Conservation (phyloP, 495 filamentous ascomycete genomes). For the Aspergillus bertholletiae region DNA sequence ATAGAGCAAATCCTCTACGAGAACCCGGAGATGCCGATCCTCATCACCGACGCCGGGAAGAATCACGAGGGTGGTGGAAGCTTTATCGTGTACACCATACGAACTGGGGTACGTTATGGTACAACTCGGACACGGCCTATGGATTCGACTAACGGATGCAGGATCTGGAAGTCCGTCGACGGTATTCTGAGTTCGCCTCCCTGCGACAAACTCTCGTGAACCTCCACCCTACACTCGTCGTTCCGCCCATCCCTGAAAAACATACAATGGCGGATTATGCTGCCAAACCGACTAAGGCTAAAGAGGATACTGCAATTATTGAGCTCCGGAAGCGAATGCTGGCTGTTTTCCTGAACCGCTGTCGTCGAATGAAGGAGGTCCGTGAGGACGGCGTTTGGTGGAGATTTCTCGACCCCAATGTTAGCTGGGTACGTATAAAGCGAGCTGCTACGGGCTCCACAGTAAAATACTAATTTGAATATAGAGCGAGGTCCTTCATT, state of each 20-base stretch:
- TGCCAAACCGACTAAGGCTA: conserved; percentile 94
- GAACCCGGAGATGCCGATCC: conserved; percentile 80
- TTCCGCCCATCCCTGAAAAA: conserved; percentile 97
- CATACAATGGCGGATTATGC: conserved; percentile 98
- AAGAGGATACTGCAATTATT: conserved; percentile 94
- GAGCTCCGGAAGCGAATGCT: conserved; percentile 95
- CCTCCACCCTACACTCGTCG: conserved; percentile 88
- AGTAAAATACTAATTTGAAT: conserved; percentile 29
- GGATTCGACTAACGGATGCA: conserved; percentile 27
- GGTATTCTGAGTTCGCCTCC: conserved; percentile 97
- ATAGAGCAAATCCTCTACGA: conserved; percentile 97
- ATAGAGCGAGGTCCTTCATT: conserved; percentile 87
- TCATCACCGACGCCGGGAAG: conserved; percentile 93
- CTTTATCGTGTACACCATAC: conserved; percentile 95
- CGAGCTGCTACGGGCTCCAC: not conserved
- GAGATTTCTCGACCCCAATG: conserved; percentile 95
- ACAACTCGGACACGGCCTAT: not conserved
- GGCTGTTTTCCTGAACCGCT: conserved; percentile 89
- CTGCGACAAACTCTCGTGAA: conserved; percentile 82
- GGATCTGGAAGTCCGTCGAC: conserved; percentile 91
- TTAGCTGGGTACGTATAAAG: conserved; percentile 76
- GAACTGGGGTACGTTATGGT: conserved; percentile 75
- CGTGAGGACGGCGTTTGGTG: conserved; percentile 94
- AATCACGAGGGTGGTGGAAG: conserved; percentile 84
- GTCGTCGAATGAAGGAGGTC: conserved; percentile 87